Base-by-base conservation (phyloP, 495 filamentous ascomycete species). In the Penicillium canariense region DNA sequence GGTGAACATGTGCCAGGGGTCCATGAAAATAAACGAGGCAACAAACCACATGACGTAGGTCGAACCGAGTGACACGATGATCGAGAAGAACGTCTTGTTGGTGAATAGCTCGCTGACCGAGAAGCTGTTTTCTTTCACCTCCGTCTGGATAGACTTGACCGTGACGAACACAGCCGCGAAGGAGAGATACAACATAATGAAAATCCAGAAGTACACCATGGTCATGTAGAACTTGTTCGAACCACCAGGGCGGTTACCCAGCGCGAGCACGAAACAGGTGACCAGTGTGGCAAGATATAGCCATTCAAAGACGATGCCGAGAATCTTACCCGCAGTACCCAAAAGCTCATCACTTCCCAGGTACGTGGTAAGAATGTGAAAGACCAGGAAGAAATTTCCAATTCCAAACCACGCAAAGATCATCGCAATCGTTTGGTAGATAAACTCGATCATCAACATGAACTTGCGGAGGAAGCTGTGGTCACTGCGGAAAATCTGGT, bases 381-480 rank as follows among this genome's bases (percentile, higher is more conserved):
- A 99, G 39, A 99, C 95, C 60, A 99, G 74, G 82, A 97, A 99
- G 81, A 99, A 99, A 70, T 99, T 99, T 59, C 95, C 81, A 63
- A 99, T 94, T 61, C 89, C 90, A 72, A 99, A 97, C 95, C 95
- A 99, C 47, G 95, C 91, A 61, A 99, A 99, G 62, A 99, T 79
- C 90, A 97, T 96, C 72, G 86, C 92, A 70, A 97, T 78, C 12
- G 90, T 91, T 67, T 97, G 90, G 74, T 96, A 99, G 54, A 86
- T 69, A 74, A 97, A 97, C 66, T 97, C 94, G 49, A 99, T 68
- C 56, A 94, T 77, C 65, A 99, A 87, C 81, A 88, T 88, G 26
- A 94, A 71, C 70, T 97, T 96, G 51, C 95, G 81, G 34, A 96
- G 64, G 69, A 91, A 81, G 42, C 86, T 92, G 67, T 99, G 95